Evolutionary conservation across 1,139 yeast genomes (phyloP).

Genomic region (Zygoascus hellenicus): DNA sequence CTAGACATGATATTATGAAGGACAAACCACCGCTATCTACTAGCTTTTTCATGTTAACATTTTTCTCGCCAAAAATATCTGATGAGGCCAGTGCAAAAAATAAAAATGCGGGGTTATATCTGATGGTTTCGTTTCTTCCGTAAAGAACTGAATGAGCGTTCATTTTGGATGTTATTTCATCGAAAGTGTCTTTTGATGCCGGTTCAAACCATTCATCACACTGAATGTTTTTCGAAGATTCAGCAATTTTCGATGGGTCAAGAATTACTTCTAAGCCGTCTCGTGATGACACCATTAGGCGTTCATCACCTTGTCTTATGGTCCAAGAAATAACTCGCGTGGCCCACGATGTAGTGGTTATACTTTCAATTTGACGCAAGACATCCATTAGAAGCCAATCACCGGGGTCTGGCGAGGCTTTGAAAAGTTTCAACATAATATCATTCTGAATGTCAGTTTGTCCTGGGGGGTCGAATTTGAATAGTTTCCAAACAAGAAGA

Average conservation of each 20-base stretch:
- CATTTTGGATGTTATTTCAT: conserved; percentile 4
- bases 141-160: conserved; percentile 8
- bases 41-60: conserved; percentile 51
- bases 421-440: conserved; percentile 45
- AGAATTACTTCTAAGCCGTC: conserved; percentile 52
- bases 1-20: conserved; percentile 42
- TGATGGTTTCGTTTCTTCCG: background rate
- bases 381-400: conserved; percentile 59
- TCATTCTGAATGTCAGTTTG: conserved; percentile 43
- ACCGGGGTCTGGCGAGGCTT: conserved; percentile 55
- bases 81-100: conserved; percentile 28
- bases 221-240: conserved; percentile 42
- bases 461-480: conserved; percentile 44
- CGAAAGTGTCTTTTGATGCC: conserved; percentile 2
- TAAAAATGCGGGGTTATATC: conserved; percentile 31
- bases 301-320: conserved; percentile 24
- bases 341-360: conserved; percentile 51
- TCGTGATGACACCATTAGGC: conserved; percentile 42
- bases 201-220: conserved; percentile 16
- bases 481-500: conserved; percentile 26
- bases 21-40: conserved; percentile 57
- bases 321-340: conserved; percentile 55
- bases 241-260: conserved; percentile 46
- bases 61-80: conserved; percentile 24
- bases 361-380: conserved; percentile 52